Evolutionary conservation across 345 rosid species (phyloP), one percentile per base, ranked within the genome.

Genomic region (Pelargonium nanum): DNA sequence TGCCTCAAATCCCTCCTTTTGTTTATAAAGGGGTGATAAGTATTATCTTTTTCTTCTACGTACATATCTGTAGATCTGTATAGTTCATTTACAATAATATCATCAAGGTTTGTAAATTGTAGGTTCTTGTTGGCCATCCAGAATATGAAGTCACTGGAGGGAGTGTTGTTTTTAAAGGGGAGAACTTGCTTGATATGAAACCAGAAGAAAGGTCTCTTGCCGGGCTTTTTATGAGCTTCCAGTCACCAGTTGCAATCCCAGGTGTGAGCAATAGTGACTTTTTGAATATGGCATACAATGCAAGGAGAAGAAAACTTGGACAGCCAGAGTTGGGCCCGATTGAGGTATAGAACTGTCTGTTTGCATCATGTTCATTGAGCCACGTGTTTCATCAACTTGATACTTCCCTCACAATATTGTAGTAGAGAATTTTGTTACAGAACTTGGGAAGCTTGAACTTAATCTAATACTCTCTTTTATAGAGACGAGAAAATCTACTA

Each of bases 101-200:
- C 48, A 63, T 10, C 53, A 63, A 59, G 32, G 20, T 21, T 34
- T 50, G 22, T 45, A 24, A 4, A 4, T 59, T 74, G 62, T 67
- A 89, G 97, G 96, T 93, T 73, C 96, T 93, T 66, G 95, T 86
- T 58, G 97, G 95, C 44, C 99, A 90, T 79, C 96, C 95, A 0
- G 95, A 88, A 76, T 94, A 90, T 72, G 93, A 87, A 72, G 95
- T 94, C 64, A 90, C 95, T 0, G 89, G 89, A 55, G 97, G 99
- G 15, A 83, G 86, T 80, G 78, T 82, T 60, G 68, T 80, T 24
- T 94, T 90, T 74, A 89, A 86, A 72, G 96, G 91, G 60, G 70
- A 82, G 71, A 74, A 84, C 73, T 75, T 90, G 57, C 88, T 94
- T 59, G 93, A 88, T n/a, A 82, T 88, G 95, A 95, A 83, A 72